These are phyloP conservation scores for Solanum arcanum DNA, from an alignment of 257 asterid species.

Conservation along the genomic window DNA sequence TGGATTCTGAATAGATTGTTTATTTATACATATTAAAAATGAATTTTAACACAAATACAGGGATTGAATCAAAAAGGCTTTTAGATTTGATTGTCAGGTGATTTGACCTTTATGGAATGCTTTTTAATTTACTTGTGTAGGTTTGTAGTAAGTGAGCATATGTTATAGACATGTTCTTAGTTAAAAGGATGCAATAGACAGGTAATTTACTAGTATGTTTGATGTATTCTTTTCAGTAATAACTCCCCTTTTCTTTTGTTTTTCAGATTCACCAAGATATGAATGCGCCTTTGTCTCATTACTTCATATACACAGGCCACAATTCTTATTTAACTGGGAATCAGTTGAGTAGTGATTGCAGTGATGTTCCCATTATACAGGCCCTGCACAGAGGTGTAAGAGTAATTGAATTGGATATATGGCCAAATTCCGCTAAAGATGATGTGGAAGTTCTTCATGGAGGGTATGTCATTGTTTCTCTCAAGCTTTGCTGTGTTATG, in stretches of 20 bases:
- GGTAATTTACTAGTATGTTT: neutral
- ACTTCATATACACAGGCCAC: conserved; percentile 61
- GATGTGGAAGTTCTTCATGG: conserved; percentile 59
- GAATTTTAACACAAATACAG: neutral
- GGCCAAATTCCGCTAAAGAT: conserved; percentile 67
- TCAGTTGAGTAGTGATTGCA: conserved; percentile 62
- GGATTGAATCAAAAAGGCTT: neutral
- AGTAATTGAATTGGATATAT: conserved; percentile 63
- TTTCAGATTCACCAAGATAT: conserved; percentile 63
- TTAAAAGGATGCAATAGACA: neutral
- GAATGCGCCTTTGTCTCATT: conserved; percentile 61
- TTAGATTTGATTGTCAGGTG: neutral
- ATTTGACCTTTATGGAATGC: neutral
- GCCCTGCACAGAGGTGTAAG: conserved; percentile 51
- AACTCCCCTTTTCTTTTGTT: neutral
- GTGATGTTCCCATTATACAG: conserved; percentile 42
- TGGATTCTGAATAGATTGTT: neutral
- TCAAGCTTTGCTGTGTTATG: neutral
- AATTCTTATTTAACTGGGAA: conserved; percentile 73
- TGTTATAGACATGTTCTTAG: neutral
- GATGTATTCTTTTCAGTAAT: neutral
- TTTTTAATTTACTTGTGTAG: neutral
- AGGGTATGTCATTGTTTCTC: conserved; percentile 20
- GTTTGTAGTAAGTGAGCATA: neutral
- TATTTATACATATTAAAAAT: neutral